Evolutionary conservation across 2,329 filamentous ascomycete species (phyloP).

Genomic region (Gnomoniopsis sp.): DNA sequence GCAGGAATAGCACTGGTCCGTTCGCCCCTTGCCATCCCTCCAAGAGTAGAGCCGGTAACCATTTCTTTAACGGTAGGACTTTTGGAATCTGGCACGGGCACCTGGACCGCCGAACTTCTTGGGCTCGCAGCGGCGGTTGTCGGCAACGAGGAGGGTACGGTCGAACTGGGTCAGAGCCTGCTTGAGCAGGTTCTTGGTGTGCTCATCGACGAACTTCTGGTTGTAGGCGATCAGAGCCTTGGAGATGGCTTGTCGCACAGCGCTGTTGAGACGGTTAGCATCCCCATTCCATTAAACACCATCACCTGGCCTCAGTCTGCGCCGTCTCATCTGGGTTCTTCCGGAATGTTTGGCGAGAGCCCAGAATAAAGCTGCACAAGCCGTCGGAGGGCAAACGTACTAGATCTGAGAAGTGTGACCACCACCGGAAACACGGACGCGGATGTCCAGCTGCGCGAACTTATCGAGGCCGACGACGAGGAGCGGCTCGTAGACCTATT

Average conservation of each 20-base stretch:
- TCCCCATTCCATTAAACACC: not conserved
- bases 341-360: not conserved
- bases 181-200: constrained; percentile 99
- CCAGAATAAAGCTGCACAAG: not conserved
- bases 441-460: constrained; percentile 95
- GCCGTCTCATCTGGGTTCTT: not conserved
- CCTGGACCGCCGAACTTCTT: constrained; percentile 97
- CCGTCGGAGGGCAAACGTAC: constrained; percentile 5
- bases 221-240: constrained; percentile 96
- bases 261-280: constrained; percentile 35
- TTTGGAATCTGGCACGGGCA: constrained; percentile 96
- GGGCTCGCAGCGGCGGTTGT: constrained; percentile 98
- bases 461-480: constrained; percentile 97
- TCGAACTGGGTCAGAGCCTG: constrained; percentile 81
- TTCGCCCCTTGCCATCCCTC: constrained; percentile 15
- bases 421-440: constrained; percentile 93
- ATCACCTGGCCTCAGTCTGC: not conserved
- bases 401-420: constrained; percentile 94
- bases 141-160: constrained; percentile 80
- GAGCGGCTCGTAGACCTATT: constrained; percentile 95
- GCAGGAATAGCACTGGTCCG: constrained; percentile 4
- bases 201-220: constrained; percentile 83
- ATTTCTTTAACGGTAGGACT: constrained; percentile 93
- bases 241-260: constrained; percentile 97
- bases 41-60: constrained; percentile 8